Evolutionary conservation across 495 filamentous ascomycete species (phyloP).

Genomic region (Apodospora peruviana): DNA sequence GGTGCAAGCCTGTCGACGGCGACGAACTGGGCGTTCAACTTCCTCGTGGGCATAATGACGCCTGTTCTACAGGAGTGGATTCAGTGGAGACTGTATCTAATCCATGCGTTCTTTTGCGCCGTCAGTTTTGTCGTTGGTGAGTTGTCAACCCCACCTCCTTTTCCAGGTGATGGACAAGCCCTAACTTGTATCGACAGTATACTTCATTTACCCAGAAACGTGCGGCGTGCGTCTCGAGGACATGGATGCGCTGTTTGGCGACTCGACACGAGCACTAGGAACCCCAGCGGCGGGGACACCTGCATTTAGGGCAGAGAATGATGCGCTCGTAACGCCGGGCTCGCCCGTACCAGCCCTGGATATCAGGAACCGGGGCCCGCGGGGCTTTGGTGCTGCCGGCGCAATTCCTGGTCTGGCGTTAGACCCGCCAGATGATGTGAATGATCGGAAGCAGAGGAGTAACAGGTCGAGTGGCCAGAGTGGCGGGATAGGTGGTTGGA

Average conservation of each 20-base stretch:
- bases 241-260: slow-evolving; percentile 88
- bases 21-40: slow-evolving; percentile 97
- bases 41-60: slow-evolving; percentile 91
- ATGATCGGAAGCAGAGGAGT: slow-evolving; percentile 24
- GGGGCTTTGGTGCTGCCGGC: slow-evolving; percentile 23
- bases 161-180: no score
- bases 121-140: slow-evolving; percentile 93
- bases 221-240: slow-evolving; percentile 92
- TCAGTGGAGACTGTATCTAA: slow-evolving; percentile 84
- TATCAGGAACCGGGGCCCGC: slow-evolving; percentile 44
- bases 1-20: slow-evolving; percentile 95
- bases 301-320: slow-evolving; percentile 54
- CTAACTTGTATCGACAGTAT: slow-evolving; percentile 55
- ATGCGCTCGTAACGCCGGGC: slow-evolving; percentile 61
- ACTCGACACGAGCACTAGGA: slow-evolving; percentile 69
- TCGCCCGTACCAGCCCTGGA: slow-evolving; percentile 79
- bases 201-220: slow-evolving; percentile 95
- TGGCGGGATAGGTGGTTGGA: slow-evolving; percentile 42
- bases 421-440: slow-evolving; percentile 31
- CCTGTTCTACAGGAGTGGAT: slow-evolving; percentile 87
- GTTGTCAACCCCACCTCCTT: no score
- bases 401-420: slow-evolving; percentile 35
- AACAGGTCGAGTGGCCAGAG: slow-evolving; percentile 15
- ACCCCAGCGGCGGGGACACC: slow-evolving; percentile 50
- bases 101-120: slow-evolving; percentile 97